Base-by-base conservation (phyloP, 345 rosid species). In the Aegle marmelos region DNA sequence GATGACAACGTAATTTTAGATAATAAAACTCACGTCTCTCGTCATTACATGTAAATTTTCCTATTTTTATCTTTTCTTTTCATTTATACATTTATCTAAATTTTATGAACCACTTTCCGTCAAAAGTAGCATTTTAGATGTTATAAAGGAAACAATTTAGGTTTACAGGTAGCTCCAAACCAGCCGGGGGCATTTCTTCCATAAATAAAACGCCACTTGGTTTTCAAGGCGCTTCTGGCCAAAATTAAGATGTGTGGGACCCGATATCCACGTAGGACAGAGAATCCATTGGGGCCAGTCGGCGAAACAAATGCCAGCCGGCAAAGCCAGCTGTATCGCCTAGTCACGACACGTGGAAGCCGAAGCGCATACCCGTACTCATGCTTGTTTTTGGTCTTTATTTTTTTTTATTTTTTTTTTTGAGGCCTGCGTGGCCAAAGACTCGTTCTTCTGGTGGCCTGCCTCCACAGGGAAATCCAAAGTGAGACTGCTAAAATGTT, bases 261-360 rank as follows among this genome's bases (percentile, higher is more conserved):
- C 63, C 33, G 0, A 0, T 0, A 8, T 68, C 66, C 83, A 82
- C 76, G 77, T 53, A 70, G 54, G 79, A 65, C 33, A 19, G 1
- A 5, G 3, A 24, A n/a, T 34, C 21, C 24, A n/a, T 0, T 0
- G 33, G n/a, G 9, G 33, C 50, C 63, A 9, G 34, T 60, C 70
- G 9, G 33, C 50, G 58, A 9, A 30, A 74, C 70, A 79, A 67
- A 22, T 76, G 80, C 75, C 54, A 83, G 77, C 77, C 62, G 39
- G 71, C 69, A 36, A 48, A 7, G 71, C 65, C 86, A 80, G 83
- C 78, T 78, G 81, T 65, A 24, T 0, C n/a, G 36, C 68, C 50
- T 24, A 28, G 33, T 54, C 34, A 17, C 37, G 68, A 61, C 76
- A 73, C 76, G 67, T 73, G 76, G 37, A 48, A 2, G 39, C 2